A percentile compares a stretch with the other conserved stretches of the same genome.
phyloP scores from a whole-genome alignment of 2,329 filamentous ascomycete species.

The Pyricularia sp. region DNA sequence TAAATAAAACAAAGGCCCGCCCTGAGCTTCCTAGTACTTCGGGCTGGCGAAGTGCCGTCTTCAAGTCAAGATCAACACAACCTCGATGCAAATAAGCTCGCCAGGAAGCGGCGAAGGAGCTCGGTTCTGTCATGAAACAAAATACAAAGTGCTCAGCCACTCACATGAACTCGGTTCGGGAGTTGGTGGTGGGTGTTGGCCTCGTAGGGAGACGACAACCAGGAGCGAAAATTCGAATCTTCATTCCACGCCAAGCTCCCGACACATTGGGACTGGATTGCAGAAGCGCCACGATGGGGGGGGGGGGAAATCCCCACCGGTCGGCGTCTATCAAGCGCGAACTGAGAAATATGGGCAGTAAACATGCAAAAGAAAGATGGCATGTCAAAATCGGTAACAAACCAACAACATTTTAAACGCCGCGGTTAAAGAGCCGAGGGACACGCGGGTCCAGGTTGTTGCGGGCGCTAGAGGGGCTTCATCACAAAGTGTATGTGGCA shows the following conservation, averaged over 20 bases:
- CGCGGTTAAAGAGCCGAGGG: not conserved
- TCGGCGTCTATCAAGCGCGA: constrained; percentile 2
- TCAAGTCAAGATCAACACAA: not conserved
- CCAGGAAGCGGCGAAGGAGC: not conserved
- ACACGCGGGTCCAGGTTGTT: not conserved
- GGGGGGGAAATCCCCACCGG: not conserved
- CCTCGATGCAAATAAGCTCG: not conserved
- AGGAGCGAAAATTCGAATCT: not conserved
- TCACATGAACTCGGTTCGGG: not conserved
- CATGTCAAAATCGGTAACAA: not conserved
- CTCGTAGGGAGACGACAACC: not conserved
- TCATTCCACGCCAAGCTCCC: not conserved
- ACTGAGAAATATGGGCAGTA: not conserved
- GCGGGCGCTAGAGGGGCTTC: not conserved
- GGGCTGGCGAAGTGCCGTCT: not conserved
- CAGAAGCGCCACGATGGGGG: not conserved
- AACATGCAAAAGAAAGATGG: not conserved
- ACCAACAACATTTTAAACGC: not conserved
- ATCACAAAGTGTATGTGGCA: not conserved
- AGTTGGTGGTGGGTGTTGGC: not conserved
- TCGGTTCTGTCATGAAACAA: not conserved
- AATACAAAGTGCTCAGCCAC: not conserved
- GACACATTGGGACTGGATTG: constrained; percentile 1
- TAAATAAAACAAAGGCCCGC: not conserved
- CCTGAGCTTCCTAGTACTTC: not conserved